Conservation (phyloP, 805 yeast genomes). For the Naumovozyma baii region DNA sequence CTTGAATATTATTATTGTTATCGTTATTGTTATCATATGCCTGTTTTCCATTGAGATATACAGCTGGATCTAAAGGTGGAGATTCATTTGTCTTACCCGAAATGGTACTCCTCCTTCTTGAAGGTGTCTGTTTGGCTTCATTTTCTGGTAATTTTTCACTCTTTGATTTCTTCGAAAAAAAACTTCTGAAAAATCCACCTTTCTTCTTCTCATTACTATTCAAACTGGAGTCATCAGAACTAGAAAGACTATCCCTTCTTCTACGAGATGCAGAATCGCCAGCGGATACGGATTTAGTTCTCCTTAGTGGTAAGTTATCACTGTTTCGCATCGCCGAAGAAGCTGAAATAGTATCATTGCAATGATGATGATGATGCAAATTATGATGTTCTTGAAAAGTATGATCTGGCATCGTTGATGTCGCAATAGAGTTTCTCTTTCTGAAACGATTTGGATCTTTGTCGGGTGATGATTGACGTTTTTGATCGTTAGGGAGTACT, state of each 20-base stretch:
- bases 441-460: background rate
- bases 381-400: background rate
- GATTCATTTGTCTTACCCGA: too few species aligned
- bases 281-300: slow-evolving; percentile 29
- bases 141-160: slow-evolving; percentile 9
- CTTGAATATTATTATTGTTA: background rate
- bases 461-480: too few species aligned
- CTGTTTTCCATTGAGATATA: too few species aligned
- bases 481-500: background rate
- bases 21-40: too few species aligned
- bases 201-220: slow-evolving; percentile 15
- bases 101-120: background rate
- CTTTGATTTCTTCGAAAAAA: slow-evolving; percentile 20
- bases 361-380: slow-evolving; percentile 1
- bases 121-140: background rate
- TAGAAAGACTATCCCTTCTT: background rate
- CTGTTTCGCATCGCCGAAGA: background rate
- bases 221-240: slow-evolving; percentile 1
- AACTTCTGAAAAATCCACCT: slow-evolving; percentile 30
- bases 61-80: too few species aligned
- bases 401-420: background rate
- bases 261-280: slow-evolving; percentile 6
- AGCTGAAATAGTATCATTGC: background rate
- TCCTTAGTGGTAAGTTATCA: slow-evolving; percentile 11
- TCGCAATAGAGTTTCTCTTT: slow-evolving; percentile 4